Evolutionary conservation across 192 early-diverging fungal genomes (phyloP), one percentile per base, ranked within the genome.

Genomic region (Martensiomyces pterosporus): DNA sequence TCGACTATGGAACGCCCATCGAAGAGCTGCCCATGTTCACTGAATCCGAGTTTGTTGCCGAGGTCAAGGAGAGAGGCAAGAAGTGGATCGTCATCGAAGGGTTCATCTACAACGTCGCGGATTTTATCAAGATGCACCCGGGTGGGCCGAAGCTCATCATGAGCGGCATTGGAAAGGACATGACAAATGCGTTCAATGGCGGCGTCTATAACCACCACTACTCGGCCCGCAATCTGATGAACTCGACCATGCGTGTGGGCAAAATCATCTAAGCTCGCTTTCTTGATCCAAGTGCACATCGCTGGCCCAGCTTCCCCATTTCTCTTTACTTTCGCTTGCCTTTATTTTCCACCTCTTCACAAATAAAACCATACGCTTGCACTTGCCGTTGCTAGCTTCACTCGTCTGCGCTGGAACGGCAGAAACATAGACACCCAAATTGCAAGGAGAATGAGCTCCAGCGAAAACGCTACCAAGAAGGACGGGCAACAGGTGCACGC

Each of bases 121-220:
- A 82, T 27, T 96, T 96, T 76, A 80, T 90, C 47, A 71, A 85
- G 24, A 79, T 90, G 45, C 93, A 96, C 63, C 93, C 93, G 6
- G 93, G 91, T 50, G 93, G 91, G 29, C 63, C 58, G 24, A 77
- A 76, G 29, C 82, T 85, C 58, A 72, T 93, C 50, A 72, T 72
- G 21, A 68, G 74, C 50, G 80, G 70, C 10, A 75, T 92, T 24
- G 93, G 93, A 39, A 85, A 87, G 63, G 93, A 96, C 56, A 80
- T 84, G 55, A 91, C 93, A 4, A 77, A 67, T 5, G 74, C 85
- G 2, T 96, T 96, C 62, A 88, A 93, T 48, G 91, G 93, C 19
- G 89, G 85, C 40, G 78, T 93, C 17, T 92, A 96, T 64, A 79
- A 88, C 60, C 93, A 96, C 60, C 80, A 84, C 48, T 91, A 89